These are phyloP conservation scores for Yamadazyma mexicana DNA, from an alignment of 1,139 yeast species.

Conservation along the genomic window DNA sequence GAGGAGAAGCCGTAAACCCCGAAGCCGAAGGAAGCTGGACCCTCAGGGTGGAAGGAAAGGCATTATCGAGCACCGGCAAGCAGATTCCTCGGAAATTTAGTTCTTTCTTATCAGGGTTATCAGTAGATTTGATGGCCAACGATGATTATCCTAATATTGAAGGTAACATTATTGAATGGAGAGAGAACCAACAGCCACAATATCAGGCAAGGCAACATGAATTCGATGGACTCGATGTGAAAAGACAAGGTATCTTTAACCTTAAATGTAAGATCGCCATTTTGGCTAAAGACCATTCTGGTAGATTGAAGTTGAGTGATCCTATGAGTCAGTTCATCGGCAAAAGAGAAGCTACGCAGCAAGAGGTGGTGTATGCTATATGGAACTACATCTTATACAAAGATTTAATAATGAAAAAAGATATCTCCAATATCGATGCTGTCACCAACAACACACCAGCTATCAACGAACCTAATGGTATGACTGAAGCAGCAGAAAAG, in stretches of 20 bases:
- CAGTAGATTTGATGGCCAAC: conserved; percentile 66
- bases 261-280: conserved; percentile 72
- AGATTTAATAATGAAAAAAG: conserved; percentile 54
- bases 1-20: conserved; percentile 20
- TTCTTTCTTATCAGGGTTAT: conserved; percentile 77
- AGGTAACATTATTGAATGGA: conserved; percentile 45
- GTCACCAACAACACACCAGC: conserved; percentile 27
- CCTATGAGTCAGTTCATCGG: conserved; percentile 71
- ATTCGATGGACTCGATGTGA: conserved; percentile 88
- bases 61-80: conserved; percentile 39
- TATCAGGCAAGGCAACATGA: conserved; percentile 31
- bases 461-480: conserved; percentile 13
- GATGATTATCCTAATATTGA: conserved; percentile 40
- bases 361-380: conserved; percentile 78
- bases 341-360: conserved; percentile 74
- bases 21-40: conserved; percentile 69
- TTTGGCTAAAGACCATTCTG: conserved; percentile 73
- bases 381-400: conserved; percentile 89
- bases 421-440: conserved; percentile 38
- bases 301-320: conserved; percentile 60
- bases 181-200: conserved; percentile 24
- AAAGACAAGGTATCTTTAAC: conserved; percentile 71
- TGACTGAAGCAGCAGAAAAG: conserved; percentile 25
- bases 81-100: conserved; percentile 51
- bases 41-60: conserved; percentile 81